A percentile compares a stretch with the other conserved stretches of the same genome.
Conservation (phyloP, 768 basidiomycete species). For the Naematelia encephala region DNA sequence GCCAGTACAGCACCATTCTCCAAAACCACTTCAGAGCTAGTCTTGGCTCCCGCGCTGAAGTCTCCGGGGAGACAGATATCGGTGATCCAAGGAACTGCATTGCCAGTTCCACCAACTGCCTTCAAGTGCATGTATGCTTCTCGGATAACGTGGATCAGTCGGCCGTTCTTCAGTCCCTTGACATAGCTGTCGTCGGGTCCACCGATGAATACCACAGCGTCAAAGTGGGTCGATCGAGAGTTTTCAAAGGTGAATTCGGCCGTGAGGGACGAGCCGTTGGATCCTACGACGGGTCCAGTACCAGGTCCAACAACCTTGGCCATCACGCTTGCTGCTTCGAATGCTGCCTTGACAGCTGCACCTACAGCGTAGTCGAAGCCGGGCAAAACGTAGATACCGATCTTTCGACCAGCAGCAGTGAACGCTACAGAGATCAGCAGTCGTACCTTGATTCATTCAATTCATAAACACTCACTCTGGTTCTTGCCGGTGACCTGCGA, state of each 20-base stretch:
- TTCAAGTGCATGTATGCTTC: constrained; percentile 87
- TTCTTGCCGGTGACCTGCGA: constrained; percentile 57
- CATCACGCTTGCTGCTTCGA: constrained; percentile 59
- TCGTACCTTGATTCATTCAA: constrained; percentile 7
- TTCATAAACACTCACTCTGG: constrained; percentile 35
- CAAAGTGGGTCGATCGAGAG: constrained; percentile 77
- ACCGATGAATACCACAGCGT: constrained; percentile 74
- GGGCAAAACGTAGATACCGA: constrained; percentile 73
- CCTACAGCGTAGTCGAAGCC: constrained; percentile 67
- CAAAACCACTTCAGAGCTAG: constrained; percentile 29
- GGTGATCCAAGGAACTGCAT: constrained; percentile 51
- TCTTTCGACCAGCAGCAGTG: constrained; percentile 59
- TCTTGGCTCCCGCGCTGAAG: constrained; percentile 34
- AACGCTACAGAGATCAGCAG: constrained; percentile 32
- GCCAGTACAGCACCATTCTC: constrained; percentile 53
- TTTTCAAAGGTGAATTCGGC: constrained; percentile 69
- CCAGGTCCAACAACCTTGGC: constrained; percentile 56
- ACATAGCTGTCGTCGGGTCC: constrained; percentile 58
- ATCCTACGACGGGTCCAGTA: constrained; percentile 59
- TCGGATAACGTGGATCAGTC: constrained; percentile 74
- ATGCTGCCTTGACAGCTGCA: constrained; percentile 58
- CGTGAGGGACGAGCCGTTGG: constrained; percentile 50
- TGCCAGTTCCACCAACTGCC: constrained; percentile 70
- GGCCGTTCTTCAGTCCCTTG: constrained; percentile 64
- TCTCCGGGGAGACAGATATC: constrained; percentile 52